A percentile compares a stretch with the other conserved stretches of the same genome.
Evolutionary conservation across 2,329 filamentous ascomycete species (phyloP).

Genomic region (Stagonosporopsis tanaceti): DNA sequence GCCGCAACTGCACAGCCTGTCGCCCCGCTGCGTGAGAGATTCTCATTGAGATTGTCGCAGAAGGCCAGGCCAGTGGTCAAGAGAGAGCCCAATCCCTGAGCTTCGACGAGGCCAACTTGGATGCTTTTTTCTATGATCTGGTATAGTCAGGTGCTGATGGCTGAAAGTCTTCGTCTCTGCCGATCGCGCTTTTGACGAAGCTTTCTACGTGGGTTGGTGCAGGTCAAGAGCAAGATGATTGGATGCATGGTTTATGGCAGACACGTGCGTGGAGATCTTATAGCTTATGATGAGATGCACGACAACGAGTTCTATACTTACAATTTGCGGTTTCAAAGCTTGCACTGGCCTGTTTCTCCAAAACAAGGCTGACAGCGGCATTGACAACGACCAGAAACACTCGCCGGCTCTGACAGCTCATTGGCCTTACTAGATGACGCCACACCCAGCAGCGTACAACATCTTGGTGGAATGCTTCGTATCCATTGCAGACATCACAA

Average conservation of each 20-base stretch:
- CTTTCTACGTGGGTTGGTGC: background rate
- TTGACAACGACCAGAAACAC: conserved; percentile 17
- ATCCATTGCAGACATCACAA: background rate
- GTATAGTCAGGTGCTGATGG: background rate
- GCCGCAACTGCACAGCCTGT: background rate
- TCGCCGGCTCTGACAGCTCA: conserved; percentile 14
- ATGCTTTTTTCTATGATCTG: background rate
- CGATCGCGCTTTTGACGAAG: background rate
- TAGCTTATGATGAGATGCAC: background rate
- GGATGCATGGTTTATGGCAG: background rate
- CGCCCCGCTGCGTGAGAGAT: background rate
- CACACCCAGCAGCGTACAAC: conserved; percentile 6
- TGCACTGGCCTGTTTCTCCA: background rate
- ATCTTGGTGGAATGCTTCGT: background rate
- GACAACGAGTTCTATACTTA: background rate
- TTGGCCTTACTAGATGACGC: conserved; percentile 11
- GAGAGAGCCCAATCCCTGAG: background rate
- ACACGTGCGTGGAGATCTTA: background rate
- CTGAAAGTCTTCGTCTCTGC: background rate
- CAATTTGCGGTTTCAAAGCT: background rate
- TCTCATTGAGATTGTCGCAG: background rate
- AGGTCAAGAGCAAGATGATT: background rate
- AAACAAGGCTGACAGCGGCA: conserved; percentile 22
- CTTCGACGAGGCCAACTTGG: background rate
- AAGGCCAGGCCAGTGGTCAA: background rate